Conservation (phyloP, 2,329 filamentous ascomycete genomes). For the Ophiostoma populinum region DNA sequence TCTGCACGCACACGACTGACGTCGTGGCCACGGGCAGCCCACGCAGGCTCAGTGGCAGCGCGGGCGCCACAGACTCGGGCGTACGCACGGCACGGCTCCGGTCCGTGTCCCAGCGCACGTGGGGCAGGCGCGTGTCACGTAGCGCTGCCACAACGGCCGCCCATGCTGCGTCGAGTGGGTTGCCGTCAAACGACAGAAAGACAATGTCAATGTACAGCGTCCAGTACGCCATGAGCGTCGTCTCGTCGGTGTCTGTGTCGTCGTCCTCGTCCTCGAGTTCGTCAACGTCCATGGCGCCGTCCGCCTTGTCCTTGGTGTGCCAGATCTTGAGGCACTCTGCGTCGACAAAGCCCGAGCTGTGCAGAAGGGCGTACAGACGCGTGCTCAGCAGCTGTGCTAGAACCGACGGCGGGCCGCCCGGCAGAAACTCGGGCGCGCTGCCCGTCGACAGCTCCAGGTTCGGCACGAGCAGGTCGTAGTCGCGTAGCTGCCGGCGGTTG, state of each 20-base stretch:
- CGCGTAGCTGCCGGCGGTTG: slow-evolving; percentile 30
- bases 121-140: slow-evolving; percentile 57
- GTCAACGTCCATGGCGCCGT: slow-evolving; percentile 16
- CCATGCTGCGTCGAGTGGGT: slow-evolving; percentile 85
- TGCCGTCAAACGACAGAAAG: slow-evolving; percentile 84
- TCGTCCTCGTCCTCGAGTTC: slow-evolving; percentile 16
- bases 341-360: slow-evolving; percentile 50
- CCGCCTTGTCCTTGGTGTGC: slow-evolving; percentile 27
- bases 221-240: slow-evolving; percentile 69
- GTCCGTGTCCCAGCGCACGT: slow-evolving; percentile 70
- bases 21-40: slow-evolving; percentile 61
- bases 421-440: slow-evolving; percentile 69
- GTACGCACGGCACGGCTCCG: slow-evolving; percentile 64
- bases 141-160: slow-evolving; percentile 67
- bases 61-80: slow-evolving; percentile 17
- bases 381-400: slow-evolving; percentile 76
- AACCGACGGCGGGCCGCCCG: slow-evolving; percentile 62
- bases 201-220: slow-evolving; percentile 88
- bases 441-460: slow-evolving; percentile 89
- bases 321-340: slow-evolving; percentile 56
- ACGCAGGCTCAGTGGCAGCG: slow-evolving; percentile 34
- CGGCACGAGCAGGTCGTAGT: slow-evolving; percentile 66
- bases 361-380: slow-evolving; percentile 58
- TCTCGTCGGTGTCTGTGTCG: slow-evolving; percentile 12
- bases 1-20: slow-evolving; percentile 49